phyloP scores from a whole-genome alignment of 225 moss, liverwort and hornwort species.

The Asterella californica region DNA sequence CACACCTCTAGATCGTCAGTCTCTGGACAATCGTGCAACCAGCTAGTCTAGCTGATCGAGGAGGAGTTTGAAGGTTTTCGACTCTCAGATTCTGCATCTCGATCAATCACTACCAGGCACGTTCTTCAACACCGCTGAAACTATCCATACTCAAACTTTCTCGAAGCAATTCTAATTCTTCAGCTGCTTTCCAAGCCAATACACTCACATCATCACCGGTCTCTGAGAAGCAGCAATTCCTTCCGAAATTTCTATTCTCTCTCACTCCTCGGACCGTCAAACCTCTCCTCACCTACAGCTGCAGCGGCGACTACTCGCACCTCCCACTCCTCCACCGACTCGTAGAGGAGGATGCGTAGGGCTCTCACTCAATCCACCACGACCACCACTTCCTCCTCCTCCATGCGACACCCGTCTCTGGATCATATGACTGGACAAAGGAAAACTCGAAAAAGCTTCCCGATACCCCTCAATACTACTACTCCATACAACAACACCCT shows the following conservation, averaged over 20 bases:
- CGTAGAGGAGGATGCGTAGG: neutral
- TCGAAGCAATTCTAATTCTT: conserved; percentile 2
- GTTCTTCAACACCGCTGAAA: neutral
- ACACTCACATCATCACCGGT: neutral
- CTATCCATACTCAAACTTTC: neutral
- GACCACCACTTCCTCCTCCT: conserved; percentile 1
- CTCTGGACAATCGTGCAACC: neutral
- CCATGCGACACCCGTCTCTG: neutral
- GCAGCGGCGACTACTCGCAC: neutral
- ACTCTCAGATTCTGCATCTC: conserved; percentile 10
- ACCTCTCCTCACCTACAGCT: neutral
- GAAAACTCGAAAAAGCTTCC: neutral
- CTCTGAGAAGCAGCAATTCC: conserved; percentile 5
- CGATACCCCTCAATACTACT: neutral
- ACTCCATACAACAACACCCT: neutral
- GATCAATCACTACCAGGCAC: neutral
- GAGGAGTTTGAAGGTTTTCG: neutral
- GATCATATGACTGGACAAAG: neutral
- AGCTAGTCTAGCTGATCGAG: neutral
- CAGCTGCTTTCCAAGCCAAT: neutral
- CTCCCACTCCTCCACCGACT: conserved; percentile 1
- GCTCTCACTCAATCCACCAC: conserved; percentile 5
- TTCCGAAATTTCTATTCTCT: neutral
- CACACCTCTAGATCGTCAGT: conserved; percentile 13
- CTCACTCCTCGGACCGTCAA: neutral